A percentile compares a stretch with the other conserved stretches of the same genome.
Conservation (phyloP, 2,329 filamentous ascomycete species). For the Trichocomaceae sp. region DNA sequence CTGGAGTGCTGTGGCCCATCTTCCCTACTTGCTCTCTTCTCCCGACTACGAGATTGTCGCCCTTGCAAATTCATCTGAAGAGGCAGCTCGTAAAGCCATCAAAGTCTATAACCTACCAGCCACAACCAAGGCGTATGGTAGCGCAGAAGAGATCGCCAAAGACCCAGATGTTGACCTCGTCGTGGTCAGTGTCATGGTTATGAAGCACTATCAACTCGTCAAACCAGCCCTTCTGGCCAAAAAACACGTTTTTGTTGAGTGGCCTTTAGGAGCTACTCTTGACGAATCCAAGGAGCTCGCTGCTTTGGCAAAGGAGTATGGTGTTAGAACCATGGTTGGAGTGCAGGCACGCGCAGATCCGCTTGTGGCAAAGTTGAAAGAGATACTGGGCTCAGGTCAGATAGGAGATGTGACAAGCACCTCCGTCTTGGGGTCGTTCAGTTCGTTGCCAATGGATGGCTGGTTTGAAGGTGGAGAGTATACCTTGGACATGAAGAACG, state of each 20-base stretch:
- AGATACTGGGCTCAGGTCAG: constrained; percentile 9
- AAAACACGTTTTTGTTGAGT: constrained; percentile 11
- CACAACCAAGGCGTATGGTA: constrained; percentile 11
- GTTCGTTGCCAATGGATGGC: no score
- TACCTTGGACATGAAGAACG: no score
- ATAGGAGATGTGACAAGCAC: no score
- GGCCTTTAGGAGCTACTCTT: neutral
- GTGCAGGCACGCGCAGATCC: constrained; percentile 8
- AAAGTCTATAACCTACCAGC: constrained; percentile 10
- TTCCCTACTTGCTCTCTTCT: constrained; percentile 1
- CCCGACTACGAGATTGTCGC: constrained; percentile 12
- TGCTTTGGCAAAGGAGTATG: neutral
- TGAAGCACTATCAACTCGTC: constrained; percentile 8
- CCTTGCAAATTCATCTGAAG: constrained; percentile 8
- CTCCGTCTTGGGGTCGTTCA: constrained; percentile 3
- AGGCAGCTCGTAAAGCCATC: constrained; percentile 10
- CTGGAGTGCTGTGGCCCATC: constrained; percentile 10
- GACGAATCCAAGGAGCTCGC: constrained; percentile 8
- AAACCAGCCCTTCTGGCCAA: constrained; percentile 7
- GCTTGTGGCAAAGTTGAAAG: constrained; percentile 5
- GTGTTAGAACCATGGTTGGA: constrained; percentile 5
- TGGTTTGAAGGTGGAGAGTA: no score
- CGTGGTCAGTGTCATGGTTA: constrained; percentile 8
- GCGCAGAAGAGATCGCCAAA: constrained; percentile 5
- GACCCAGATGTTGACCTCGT: constrained; percentile 11